Base-by-base conservation (phyloP, 2,329 filamentous ascomycete genomes). In the Cercospora janseana region DNA sequence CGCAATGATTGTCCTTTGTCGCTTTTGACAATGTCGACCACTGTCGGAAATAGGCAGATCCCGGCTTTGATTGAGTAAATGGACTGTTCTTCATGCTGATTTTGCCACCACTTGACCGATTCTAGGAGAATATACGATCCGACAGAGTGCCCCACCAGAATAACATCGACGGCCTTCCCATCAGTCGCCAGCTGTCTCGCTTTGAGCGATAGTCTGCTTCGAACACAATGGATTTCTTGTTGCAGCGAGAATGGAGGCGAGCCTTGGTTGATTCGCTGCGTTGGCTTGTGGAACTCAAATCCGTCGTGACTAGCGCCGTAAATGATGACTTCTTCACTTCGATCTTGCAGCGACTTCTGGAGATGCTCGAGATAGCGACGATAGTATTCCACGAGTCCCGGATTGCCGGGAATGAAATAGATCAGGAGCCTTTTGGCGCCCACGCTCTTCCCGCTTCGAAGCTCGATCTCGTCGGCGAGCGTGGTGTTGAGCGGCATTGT, bases 321-420 rank as follows among this genome's bases (percentile, higher is more conserved):
- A 41, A 75, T 63, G 38, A 55, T 52, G 26, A 62, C 35, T 18
- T 70, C 61, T 55, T 69, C 65, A n/a, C 60, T 57, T 23, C 28
- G 28, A 10, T 28, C 8, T 34, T 49, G 34, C 16, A 55, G 50
- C 7, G 37, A 24, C 26, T 38, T 31, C 16, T 81, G 74, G 2
- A 90, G 70, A 10, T 76, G 72, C 0, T 72, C 72, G 8, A 90
- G 73, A 67, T 89, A 92, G 28, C 79, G 75, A 50, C 70, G 72
- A 68, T 92, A 92, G 75, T 87, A 92, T 49, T 78, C 79, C 43
- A 90, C 79, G 13, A 89, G 74, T 4, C 87, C 87, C 4, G 87
- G 87, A 58, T 92, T 92, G 15, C 87, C 87, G 21, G 85, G 80
- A 31, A 92, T 76, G 68, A 88, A 85, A 71, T 82, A 89, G 58